Evolutionary conservation across 257 asterid species (phyloP), one percentile per base, ranked within the genome.

Genomic region (Henckelia pumila): DNA sequence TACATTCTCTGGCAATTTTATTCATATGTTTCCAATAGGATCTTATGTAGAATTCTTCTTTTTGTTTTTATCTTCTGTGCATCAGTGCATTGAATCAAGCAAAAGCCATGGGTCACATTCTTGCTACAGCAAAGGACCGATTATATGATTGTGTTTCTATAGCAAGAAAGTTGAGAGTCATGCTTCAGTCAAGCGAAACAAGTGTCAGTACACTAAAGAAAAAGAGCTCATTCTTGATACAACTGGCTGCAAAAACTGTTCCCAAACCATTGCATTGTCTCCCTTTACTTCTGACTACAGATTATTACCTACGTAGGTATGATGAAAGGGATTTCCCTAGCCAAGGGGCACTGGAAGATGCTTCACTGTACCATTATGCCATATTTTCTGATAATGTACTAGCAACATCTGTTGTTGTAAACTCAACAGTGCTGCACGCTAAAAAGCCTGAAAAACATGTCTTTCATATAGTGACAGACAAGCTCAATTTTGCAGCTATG

Each of bases 201-300:
- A 75, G 77, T 75, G 81, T 87, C 52, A 78, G 78, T 64, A 67
- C 70, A 28, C 78, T 82, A 76, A 87, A 78, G 89, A 86, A 85
- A 77, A 89, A 84, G 82, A 89, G 98, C 78, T 77, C 95, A 33
- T 92, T 92, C 80, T 75, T 92, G 83, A 84, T 87, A 70, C 98
- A 92, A 81, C 85, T 92, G 37, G 97, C 96, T 68, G 98, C 97
- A 44, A 92, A 89, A 86, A 89, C 98, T 55, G 88, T 92, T 66
- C 96, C 98, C 78, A 83, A 83, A 76, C 98, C 98, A 7, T 73
- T 92, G 81, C 96, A 89, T 68, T 89, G 96, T 76, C 81, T 89
- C 74, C 91, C 96, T 23, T 75, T 89, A 74, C 88, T 87, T 72
- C 96, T 92, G 69, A 81, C 90, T 35, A 84, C 92, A 44, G 95